phyloP scores from a whole-genome alignment of 345 rosid species.

The Alliaria petiolata region DNA sequence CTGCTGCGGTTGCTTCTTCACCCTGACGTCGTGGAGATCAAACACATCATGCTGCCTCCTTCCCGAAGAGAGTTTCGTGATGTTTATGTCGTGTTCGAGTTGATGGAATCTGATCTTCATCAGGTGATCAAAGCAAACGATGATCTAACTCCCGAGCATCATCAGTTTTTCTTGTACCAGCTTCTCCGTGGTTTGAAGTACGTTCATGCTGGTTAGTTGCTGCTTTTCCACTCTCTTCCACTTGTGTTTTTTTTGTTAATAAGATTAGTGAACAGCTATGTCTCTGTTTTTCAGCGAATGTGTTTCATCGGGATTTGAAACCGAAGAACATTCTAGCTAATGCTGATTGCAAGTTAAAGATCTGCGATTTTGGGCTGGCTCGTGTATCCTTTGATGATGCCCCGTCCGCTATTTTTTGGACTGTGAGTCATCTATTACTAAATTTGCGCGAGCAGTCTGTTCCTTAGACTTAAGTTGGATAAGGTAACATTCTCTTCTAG shows the following conservation, averaged over 20 bases:
- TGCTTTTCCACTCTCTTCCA: neutral
- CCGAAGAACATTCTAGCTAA: conserved; percentile 97
- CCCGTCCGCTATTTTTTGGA: conserved; percentile 94
- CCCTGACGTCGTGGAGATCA: conserved; percentile 87
- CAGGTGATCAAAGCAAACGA: conserved; percentile 94
- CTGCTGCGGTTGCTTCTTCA: conserved; percentile 87
- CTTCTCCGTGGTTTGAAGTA: conserved; percentile 94
- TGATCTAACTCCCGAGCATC: conserved; percentile 85
- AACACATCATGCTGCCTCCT: conserved; percentile 97
- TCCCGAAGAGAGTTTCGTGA: conserved; percentile 85
- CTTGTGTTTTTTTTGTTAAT: neutral
- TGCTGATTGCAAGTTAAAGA: conserved; percentile 95
- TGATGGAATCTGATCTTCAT: conserved; percentile 98
- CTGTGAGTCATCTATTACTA: conserved; percentile 48
- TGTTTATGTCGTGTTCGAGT: conserved; percentile 88
- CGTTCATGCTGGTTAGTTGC: conserved; percentile 71
- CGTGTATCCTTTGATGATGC: conserved; percentile 93
- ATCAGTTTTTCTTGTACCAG: conserved; percentile 91
- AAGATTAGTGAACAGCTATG: conserved; percentile 9
- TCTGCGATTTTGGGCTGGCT: conserved; percentile 97
- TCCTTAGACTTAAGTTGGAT: neutral
- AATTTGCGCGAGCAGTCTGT: neutral
- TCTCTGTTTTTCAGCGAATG: conserved; percentile 64
- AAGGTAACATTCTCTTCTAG: neutral
- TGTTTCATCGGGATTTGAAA: conserved; percentile 92